These are phyloP conservation scores for Metschnikowia sp. DNA, from an alignment of 805 yeast species.

Conservation along the genomic window DNA sequence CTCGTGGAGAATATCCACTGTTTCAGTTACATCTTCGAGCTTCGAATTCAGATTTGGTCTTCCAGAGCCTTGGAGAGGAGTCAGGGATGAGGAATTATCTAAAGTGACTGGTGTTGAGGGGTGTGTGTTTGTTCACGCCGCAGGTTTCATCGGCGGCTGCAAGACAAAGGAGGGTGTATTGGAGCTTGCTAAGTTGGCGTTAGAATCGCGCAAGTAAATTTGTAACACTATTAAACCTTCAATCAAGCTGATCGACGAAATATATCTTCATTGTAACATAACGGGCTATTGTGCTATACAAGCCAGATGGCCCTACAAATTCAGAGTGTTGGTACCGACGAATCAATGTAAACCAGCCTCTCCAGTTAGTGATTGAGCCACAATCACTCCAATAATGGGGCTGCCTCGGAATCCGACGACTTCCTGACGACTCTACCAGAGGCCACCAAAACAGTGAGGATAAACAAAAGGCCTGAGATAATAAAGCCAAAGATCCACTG, in stretches of 20 bases:
- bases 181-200: constrained; percentile 55
- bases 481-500: constrained; percentile 84
- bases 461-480: constrained; percentile 55
- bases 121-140: constrained; percentile 90
- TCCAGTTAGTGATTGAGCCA: background rate
- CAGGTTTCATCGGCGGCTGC: constrained; percentile 97
- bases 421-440: constrained; percentile 27
- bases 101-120: constrained; percentile 76
- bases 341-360: background rate
- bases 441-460: constrained; percentile 47
- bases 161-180: constrained; percentile 74
- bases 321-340: no score
- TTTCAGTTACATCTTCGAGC: constrained; percentile 71
- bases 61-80: constrained; percentile 93
- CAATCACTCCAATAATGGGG: constrained; percentile 18
- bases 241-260: no score
- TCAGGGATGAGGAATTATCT: constrained; percentile 81
- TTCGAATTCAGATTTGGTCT: constrained; percentile 84
- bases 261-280: no score
- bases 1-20: constrained; percentile 88
- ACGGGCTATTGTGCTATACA: no score
- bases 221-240: no score
- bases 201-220: constrained; percentile 11
- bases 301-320: no score
- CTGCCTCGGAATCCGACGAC: constrained; percentile 13